Base-by-base conservation (phyloP, 352 stramenopile species). In the Phytophthora kernoviae region DNA sequence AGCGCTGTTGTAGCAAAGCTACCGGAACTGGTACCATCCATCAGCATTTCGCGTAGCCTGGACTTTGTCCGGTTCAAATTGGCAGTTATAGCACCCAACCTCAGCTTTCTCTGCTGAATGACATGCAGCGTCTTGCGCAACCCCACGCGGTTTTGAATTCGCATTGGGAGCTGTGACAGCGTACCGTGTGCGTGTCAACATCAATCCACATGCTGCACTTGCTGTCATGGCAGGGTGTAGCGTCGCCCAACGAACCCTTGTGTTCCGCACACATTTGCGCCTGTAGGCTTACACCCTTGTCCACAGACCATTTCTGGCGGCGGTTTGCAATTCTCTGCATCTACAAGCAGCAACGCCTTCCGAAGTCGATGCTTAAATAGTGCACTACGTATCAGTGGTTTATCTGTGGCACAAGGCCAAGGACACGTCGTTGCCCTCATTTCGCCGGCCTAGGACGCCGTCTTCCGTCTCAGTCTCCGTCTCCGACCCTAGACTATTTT, bases 121-220 rank as follows among this genome's bases (percentile, higher is more conserved):
- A 84, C 78, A 63, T 90, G 74, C 74, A 83, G 77, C 9, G 78
- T 82, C 49, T 90, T 75, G 24, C 81, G 81, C 18, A 87, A 57
- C 44, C 85, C 84, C 11, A 90, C 68, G 17, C 74, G 68, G 49
- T 83, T 90, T 81, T 83, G 54, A 90, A 85, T 62, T 90, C 81
- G 52, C 81, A 90, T 22, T 84, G 68, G 4, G 62, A 68, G 51
- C 87, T 79, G 46, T 74, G 64, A 32, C 81, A 90, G 20, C 73
- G 76, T 32, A 87, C 81, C 9, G 71, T 72, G 57, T 90, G 78
- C 1, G 68, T 75, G 43, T 88, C 81, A 1, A 90, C 71, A 52
- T 83, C 67, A 41, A 75, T 76, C 81, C 81, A 90, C 5, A 88
- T 55, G 12, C 72, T 68, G 22, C 81, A 90, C 32, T 79, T 73